phyloP scores from a whole-genome alignment of 768 basidiomycete species.

The Gloeophyllum trabeum region DNA sequence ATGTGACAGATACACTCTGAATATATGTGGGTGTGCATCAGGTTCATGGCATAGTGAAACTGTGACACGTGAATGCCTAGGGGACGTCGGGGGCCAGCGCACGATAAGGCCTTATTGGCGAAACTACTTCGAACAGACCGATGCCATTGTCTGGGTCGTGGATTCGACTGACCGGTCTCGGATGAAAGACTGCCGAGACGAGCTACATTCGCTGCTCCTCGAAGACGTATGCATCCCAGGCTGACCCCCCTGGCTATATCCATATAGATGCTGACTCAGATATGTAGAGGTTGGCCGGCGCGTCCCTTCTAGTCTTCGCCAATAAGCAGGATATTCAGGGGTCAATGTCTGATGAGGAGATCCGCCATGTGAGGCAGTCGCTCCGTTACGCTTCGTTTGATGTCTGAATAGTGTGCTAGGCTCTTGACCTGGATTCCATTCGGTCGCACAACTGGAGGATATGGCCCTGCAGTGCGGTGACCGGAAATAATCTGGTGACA shows the following conservation, averaged over 20 bases:
- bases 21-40: conserved; percentile 48
- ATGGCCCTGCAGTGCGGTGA: conserved; percentile 85
- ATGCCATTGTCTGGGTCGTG: conserved; percentile 97
- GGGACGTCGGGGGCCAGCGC: conserved; percentile 97
- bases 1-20: conserved; percentile 54
- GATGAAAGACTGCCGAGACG: conserved; percentile 81
- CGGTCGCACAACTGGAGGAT: conserved; percentile 87
- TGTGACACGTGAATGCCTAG: conserved; percentile 32
- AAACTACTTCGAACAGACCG: conserved; percentile 98
- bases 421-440: conserved; percentile 71
- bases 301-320: conserved; percentile 89
- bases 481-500: conserved; percentile 71
- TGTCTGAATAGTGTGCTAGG: conserved; percentile 28
- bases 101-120: conserved; percentile 97
- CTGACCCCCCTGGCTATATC: conserved; percentile 1
- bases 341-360: conserved; percentile 74
- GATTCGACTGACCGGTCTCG: conserved; percentile 90
- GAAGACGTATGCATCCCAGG: conserved; percentile 67
- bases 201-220: conserved; percentile 74
- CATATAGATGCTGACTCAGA: conserved; percentile 1
- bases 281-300: conserved; percentile 80
- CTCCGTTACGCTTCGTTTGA: neutral
- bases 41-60: conserved; percentile 5
- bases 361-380: conserved; percentile 56
- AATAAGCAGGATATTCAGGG: conserved; percentile 96